Evolutionary conservation across 345 rosid species (phyloP).

Genomic region (Pistacia vera): DNA sequence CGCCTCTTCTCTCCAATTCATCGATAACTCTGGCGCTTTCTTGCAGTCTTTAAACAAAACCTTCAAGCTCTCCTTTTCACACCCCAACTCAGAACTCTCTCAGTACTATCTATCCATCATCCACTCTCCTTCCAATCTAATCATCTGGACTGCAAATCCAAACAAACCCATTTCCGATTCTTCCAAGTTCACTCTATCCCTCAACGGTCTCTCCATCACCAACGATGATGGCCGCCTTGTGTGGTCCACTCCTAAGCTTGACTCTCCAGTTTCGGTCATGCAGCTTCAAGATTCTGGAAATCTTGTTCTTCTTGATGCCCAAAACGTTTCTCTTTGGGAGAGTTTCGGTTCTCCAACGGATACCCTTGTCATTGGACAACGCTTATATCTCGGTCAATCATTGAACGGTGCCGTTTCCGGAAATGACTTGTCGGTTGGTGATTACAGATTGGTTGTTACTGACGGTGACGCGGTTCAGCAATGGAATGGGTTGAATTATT

Average conservation of each 20-base stretch:
- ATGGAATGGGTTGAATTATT: constrained; percentile 24
- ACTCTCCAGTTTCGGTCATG: neutral
- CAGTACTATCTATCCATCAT: constrained; percentile 22
- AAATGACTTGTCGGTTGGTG: constrained; percentile 8
- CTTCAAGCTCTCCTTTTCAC: constrained; percentile 20
- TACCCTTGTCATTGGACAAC: constrained; percentile 23
- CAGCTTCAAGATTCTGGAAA: constrained; percentile 30
- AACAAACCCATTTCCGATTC: constrained; percentile 21
- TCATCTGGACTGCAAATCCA: constrained; percentile 29
- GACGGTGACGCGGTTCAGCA: constrained; percentile 16
- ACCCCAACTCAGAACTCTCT: neutral
- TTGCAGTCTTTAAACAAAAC: constrained; percentile 18
- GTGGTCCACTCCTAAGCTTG: constrained; percentile 22
- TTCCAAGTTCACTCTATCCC: constrained; percentile 10
- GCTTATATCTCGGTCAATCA: constrained; percentile 13
- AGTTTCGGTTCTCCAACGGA: constrained; percentile 28
- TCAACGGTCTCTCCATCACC: constrained; percentile 16
- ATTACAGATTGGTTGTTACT: constrained; percentile 20
- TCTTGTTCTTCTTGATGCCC: constrained; percentile 20
- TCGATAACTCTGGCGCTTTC: constrained; percentile 25
- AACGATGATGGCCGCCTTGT: neutral
- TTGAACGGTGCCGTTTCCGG: neutral
- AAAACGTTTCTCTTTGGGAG: constrained; percentile 26
- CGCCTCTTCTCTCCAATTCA: constrained; percentile 10
- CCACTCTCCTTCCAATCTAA: constrained; percentile 15